A percentile compares a stretch with the other conserved stretches of the same genome.
Evolutionary conservation across 139 green algal species (phyloP).

Genomic region (Volvox reticuliferus): DNA sequence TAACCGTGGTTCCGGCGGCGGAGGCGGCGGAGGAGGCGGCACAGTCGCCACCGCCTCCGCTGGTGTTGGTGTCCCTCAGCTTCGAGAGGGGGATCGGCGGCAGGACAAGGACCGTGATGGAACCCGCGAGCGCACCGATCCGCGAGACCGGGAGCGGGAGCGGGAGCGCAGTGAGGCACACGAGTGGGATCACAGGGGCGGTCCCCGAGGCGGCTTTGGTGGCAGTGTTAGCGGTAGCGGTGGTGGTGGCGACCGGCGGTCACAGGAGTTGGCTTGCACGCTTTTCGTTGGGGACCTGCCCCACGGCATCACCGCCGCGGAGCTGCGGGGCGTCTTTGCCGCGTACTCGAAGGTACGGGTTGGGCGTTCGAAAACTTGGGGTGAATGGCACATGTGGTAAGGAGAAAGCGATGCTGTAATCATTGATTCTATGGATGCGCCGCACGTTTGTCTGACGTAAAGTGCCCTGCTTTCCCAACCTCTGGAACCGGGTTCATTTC

Average conservation of each 20-base stretch:
- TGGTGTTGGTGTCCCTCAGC: too few relatives aligned
- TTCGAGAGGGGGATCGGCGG: too few relatives aligned
- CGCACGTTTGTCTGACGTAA: too few relatives aligned
- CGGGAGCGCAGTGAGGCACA: background rate
- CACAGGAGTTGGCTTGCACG: conserved; percentile 28
- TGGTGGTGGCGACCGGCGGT: background rate
- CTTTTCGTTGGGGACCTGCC: conserved; percentile 43
- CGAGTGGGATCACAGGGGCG: background rate
- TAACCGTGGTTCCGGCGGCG: background rate
- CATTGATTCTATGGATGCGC: too few relatives aligned
- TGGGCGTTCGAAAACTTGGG: too few relatives aligned
- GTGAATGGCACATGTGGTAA: too few relatives aligned
- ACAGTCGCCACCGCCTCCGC: too few relatives aligned
- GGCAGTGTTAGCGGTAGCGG: background rate
- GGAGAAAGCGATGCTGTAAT: too few relatives aligned
- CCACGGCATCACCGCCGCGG: background rate
- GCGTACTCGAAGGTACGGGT: conserved; percentile 22
- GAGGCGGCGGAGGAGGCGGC: background rate
- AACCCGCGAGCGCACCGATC: background rate
- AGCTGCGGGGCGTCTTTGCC: conserved; percentile 13
- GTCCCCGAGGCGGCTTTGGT: background rate
- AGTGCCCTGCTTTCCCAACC: too few relatives aligned
- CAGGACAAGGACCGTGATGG: too few relatives aligned
- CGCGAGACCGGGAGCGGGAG: conserved; percentile 1
- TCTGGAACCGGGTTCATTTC: too few relatives aligned